These are phyloP conservation scores for Rhizoclosmatium globosum DNA, from an alignment of 192 early-diverging fungal genomes.

Conservation along the genomic window DNA sequence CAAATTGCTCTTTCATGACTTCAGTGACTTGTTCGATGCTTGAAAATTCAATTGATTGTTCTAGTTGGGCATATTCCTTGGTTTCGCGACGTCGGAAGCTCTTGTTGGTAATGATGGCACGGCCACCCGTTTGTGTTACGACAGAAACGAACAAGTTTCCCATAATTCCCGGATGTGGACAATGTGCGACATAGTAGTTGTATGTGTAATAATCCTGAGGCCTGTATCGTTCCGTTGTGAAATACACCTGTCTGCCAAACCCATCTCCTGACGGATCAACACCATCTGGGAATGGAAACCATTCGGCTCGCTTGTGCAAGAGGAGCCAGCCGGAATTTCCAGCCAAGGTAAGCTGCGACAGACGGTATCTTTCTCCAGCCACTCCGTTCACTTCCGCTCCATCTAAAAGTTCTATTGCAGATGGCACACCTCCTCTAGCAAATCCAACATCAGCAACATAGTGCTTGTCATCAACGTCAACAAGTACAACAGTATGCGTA, in stretches of 20 bases:
- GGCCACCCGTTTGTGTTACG: slow-evolving; percentile 19
- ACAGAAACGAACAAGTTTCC: slow-evolving; percentile 9
- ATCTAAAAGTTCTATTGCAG: not conserved
- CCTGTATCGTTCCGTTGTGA: slow-evolving; percentile 15
- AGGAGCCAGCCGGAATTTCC: not conserved
- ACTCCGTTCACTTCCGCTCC: slow-evolving; percentile 10
- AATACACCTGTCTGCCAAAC: not conserved
- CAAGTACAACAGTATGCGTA: not conserved
- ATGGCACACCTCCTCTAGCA: not conserved
- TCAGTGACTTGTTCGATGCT: not conserved
- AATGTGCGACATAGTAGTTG: slow-evolving; percentile 13
- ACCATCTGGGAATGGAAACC: slow-evolving; percentile 8
- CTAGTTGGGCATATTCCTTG: not conserved
- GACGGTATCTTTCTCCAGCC: not conserved
- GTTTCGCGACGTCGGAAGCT: not conserved
- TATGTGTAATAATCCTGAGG: slow-evolving; percentile 15
- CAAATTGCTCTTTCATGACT: slow-evolving; percentile 20
- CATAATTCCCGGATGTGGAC: not conserved
- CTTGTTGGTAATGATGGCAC: slow-evolving; percentile 13
- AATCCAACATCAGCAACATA: slow-evolving; percentile 16
- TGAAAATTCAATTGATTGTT: not conserved
- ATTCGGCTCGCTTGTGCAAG: slow-evolving; percentile 1
- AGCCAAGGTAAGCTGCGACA: not conserved
- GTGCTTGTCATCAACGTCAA: not conserved
- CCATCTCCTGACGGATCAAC: not conserved